Percentiles rank a stretch among this genome's conserved stretches.
Evolutionary conservation across 306 rosid species (phyloP).

Genomic region (Malus orientalis): DNA sequence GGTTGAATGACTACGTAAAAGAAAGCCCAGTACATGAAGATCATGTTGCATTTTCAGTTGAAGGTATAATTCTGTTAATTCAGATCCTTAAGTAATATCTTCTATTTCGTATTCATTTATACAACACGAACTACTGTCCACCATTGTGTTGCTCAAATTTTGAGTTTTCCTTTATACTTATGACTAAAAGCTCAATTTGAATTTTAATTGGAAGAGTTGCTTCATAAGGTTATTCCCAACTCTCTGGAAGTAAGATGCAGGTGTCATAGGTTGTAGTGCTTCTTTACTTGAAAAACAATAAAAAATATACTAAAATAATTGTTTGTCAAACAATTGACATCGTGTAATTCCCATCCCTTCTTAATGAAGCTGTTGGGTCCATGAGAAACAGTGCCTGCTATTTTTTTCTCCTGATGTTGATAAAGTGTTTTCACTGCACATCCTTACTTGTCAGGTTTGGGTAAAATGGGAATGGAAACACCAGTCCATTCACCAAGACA

Average conservation of each 20-base stretch:
- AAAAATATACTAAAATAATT: not conserved
- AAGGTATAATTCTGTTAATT: slow-evolving; percentile 38
- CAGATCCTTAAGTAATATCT: not conserved
- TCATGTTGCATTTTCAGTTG: slow-evolving; percentile 88
- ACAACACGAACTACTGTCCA: not conserved
- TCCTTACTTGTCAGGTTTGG: slow-evolving; percentile 55
- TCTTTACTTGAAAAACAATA: not conserved
- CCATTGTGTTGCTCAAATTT: not conserved
- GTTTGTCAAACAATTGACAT: slow-evolving; percentile 7
- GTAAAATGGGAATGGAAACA: slow-evolving; percentile 71
- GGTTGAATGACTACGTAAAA: slow-evolving; percentile 27
- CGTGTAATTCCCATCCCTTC: not conserved
- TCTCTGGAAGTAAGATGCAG: not conserved
- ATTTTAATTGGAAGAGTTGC: not conserved
- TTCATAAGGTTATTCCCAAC: not conserved
- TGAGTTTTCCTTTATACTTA: not conserved
- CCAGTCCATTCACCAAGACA: slow-evolving; percentile 79
- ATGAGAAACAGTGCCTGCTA: not conserved
- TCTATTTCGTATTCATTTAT: not conserved
- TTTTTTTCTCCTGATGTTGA: not conserved
- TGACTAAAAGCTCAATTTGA: not conserved
- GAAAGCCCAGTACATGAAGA: slow-evolving; percentile 53
- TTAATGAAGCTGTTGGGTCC: not conserved
- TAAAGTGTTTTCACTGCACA: not conserved
- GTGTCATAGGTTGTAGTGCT: not conserved